Percentiles rank a stretch among this genome's conserved stretches.
Evolutionary conservation across 2,329 filamentous ascomycete species (phyloP).

Genomic region (Penicillium sp.): DNA sequence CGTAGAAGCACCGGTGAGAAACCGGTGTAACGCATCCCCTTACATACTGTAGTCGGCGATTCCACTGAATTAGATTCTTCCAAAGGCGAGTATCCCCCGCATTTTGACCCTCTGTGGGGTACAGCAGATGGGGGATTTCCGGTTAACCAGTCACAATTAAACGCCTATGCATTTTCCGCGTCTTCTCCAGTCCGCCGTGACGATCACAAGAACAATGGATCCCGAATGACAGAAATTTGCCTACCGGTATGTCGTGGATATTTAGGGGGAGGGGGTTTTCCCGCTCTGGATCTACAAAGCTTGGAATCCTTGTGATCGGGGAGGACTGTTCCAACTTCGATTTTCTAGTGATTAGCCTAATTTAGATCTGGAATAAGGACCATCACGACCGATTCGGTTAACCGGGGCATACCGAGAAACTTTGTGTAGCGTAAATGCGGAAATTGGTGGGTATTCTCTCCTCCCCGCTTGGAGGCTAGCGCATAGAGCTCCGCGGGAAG

Average conservation of each 20-base stretch:
- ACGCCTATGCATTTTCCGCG: background rate
- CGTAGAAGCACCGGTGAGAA: background rate
- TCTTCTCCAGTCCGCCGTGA: background rate
- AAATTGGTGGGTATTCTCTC: background rate
- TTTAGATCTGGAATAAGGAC: background rate
- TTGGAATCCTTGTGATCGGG: background rate
- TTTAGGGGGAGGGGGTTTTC: background rate
- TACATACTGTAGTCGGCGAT: background rate
- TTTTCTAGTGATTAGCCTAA: background rate
- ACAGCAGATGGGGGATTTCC: constrained; percentile 7
- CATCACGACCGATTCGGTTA: background rate
- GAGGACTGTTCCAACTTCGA: background rate
- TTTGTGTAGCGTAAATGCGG: background rate
- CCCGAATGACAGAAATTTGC: background rate
- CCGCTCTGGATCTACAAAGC: background rate
- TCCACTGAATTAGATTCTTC: background rate
- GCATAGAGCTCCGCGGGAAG: background rate
- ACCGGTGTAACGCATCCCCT: background rate
- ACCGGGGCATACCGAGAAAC: background rate
- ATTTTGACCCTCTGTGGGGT: constrained; percentile 1
- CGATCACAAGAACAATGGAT: background rate
- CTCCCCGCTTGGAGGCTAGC: background rate
- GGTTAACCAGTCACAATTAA: constrained; percentile 1
- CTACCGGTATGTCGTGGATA: background rate
- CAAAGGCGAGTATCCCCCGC: background rate